Conservation (phyloP, 352 stramenopile genomes). For the Aphanomyces astaci region DNA sequence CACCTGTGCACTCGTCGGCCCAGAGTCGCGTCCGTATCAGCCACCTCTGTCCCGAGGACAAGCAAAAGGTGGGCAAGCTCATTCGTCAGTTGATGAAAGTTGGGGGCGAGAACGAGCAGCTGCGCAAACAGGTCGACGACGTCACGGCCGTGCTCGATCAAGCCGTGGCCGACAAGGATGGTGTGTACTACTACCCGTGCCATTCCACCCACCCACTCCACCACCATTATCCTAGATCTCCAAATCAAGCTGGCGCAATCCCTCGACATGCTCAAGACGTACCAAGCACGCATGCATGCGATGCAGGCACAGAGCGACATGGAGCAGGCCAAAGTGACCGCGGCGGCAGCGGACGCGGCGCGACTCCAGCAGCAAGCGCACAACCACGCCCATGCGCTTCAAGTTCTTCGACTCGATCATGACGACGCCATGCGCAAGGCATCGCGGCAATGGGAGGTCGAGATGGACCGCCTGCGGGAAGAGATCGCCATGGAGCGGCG, state of each 20-base stretch:
- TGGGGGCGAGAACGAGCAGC: neutral
- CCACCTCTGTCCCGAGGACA: slow-evolving; percentile 64
- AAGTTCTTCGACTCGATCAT: neutral
- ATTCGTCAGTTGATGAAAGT: slow-evolving; percentile 67
- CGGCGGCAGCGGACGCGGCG: neutral
- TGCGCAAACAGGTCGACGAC: slow-evolving; percentile 7
- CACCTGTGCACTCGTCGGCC: slow-evolving; percentile 21
- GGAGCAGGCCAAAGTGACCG: slow-evolving; percentile 25
- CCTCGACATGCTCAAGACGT: slow-evolving; percentile 37
- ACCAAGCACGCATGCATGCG: slow-evolving; percentile 48
- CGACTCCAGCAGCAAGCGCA: neutral
- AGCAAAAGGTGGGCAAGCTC: slow-evolving; percentile 74
- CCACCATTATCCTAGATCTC: slow-evolving; percentile 28
- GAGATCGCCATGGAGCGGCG: neutral
- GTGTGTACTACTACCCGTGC: slow-evolving; percentile 33
- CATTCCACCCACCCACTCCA: neutral
- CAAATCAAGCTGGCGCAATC: slow-evolving; percentile 38
- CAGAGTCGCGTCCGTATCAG: slow-evolving; percentile 38
- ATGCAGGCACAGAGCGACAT: slow-evolving; percentile 52
- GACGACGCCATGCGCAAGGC: neutral
- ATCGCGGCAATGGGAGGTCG: neutral
- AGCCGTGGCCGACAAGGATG: slow-evolving; percentile 50
- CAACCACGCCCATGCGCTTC: neutral
- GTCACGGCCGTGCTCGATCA: slow-evolving; percentile 30
- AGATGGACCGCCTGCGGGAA: neutral